These are phyloP conservation scores for Austropuccinia psidii DNA, from an alignment of 1,284 basidiomycete species.

Conservation along the genomic window DNA sequence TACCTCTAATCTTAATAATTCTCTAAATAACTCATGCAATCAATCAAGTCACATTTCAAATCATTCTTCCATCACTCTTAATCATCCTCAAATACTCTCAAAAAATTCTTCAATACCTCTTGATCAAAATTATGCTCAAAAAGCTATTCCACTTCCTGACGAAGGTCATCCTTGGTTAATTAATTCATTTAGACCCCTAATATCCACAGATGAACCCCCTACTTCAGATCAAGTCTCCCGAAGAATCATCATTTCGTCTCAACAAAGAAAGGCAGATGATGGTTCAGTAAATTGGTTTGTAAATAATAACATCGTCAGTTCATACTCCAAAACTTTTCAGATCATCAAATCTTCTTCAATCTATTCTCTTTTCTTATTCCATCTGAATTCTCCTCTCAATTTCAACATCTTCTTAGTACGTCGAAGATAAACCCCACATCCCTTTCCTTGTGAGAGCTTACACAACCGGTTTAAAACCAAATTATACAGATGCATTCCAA, in stretches of 20 bases:
- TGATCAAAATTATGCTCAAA: background rate
- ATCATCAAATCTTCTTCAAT: background rate
- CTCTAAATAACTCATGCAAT: background rate
- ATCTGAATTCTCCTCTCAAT: background rate
- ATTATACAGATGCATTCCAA: background rate
- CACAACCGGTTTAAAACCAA: background rate
- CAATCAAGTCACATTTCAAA: background rate
- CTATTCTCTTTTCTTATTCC: background rate
- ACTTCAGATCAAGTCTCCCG: slow-evolving; percentile 14
- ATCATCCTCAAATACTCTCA: no score
- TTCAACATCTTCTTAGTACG: background rate
- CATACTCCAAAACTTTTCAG: background rate
- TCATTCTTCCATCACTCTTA: no score
- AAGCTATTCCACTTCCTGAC: slow-evolving; percentile 10
- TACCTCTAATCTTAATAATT: background rate
- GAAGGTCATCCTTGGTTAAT: slow-evolving; percentile 12
- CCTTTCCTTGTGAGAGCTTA: slow-evolving; percentile 25
- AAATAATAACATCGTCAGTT: slow-evolving; percentile 18
- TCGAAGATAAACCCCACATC: slow-evolving; percentile 3
- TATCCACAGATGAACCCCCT: background rate
- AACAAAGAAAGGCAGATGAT: slow-evolving; percentile 4
- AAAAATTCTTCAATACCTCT: background rate
- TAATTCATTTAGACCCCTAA: slow-evolving; percentile 10
- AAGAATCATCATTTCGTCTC: slow-evolving; percentile 18
- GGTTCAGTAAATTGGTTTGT: slow-evolving; percentile 33